These are phyloP conservation scores for Monotropa hypopitys DNA, from an alignment of 179 eudicot species.

Conservation along the genomic window DNA sequence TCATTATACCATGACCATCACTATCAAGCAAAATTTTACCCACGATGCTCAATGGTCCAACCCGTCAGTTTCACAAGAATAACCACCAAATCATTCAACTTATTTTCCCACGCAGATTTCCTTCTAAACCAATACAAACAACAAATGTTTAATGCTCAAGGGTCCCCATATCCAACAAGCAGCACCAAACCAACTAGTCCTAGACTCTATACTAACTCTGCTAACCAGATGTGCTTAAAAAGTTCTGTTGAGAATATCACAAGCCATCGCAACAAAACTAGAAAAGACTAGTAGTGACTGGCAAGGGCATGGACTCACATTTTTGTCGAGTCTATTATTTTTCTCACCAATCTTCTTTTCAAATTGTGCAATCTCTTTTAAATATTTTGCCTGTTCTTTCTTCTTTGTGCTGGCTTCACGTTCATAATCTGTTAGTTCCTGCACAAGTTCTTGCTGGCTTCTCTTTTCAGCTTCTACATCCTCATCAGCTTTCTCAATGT, in stretches of 20 bases:
- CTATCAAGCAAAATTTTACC: background rate
- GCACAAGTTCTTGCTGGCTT: conserved; percentile 57
- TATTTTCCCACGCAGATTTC: background rate
- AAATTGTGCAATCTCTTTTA: conserved; percentile 59
- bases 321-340: conserved; percentile 59
- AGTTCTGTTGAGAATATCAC: background rate
- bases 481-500: conserved; percentile 44
- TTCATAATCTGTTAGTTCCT: conserved; percentile 54
- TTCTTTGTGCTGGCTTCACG: conserved; percentile 51
- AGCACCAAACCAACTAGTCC: background rate
- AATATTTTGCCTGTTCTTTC: conserved; percentile 57
- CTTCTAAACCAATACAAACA: background rate
- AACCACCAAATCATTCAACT: background rate
- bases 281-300: background rate
- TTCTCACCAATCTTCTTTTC: conserved; percentile 67
- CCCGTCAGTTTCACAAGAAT: background rate
- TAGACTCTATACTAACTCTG: background rate
- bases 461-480: conserved; percentile 57
- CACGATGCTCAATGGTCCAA: background rate
- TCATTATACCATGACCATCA: background rate
- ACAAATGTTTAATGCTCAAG: background rate
- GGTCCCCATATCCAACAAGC: background rate
- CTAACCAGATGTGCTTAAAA: background rate
- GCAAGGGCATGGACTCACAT: conserved; percentile 29
- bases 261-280: background rate